Evolutionary conservation across 148 eudicot genomes (phyloP).

Genomic region (Salicornia ramosissima): DNA sequence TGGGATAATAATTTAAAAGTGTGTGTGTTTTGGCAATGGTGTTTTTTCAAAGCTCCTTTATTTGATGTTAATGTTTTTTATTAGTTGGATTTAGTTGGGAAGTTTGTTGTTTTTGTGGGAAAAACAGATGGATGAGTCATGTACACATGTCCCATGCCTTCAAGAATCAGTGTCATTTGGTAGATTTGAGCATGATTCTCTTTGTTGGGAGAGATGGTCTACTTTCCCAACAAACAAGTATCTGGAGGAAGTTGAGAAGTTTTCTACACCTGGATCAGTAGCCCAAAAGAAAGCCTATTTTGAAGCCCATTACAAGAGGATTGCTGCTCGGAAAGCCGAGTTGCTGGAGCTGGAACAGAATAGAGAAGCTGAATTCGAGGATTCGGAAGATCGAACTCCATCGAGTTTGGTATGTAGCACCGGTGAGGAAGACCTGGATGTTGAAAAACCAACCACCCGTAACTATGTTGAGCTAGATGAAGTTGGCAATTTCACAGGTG

Average conservation of each 20-base stretch:
- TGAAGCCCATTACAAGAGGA: conserved; percentile 88
- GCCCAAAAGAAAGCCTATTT: conserved; percentile 96
- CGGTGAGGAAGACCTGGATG: conserved; percentile 21
- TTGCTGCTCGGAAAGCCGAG: conserved; percentile 74
- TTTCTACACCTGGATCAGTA: conserved; percentile 90
- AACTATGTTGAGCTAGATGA: conserved; percentile 14
- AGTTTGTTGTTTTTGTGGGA: conserved; percentile 26
- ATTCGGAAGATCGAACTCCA: conserved; percentile 19
- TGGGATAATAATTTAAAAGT: neutral
- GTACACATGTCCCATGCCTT: conserved; percentile 28
- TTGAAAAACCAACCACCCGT: conserved; percentile 3
- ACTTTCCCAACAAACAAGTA: conserved; percentile 87
- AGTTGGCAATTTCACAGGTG: conserved; percentile 12
- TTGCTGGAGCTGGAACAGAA: conserved; percentile 47
- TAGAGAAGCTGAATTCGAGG: conserved; percentile 24
- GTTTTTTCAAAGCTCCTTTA: neutral
- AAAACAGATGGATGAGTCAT: conserved; percentile 71
- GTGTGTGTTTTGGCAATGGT: no score
- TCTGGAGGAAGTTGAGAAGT: conserved; percentile 86
- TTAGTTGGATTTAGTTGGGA: conserved; percentile 18
- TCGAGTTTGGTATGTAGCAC: conserved; percentile 6
- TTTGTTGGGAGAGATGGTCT: conserved; percentile 98
- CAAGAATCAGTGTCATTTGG: conserved; percentile 88
- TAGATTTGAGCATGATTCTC: conserved; percentile 77
- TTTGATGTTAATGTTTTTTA: neutral